Conservation (phyloP, 257 asterid species). For the Lycium barbarum region DNA sequence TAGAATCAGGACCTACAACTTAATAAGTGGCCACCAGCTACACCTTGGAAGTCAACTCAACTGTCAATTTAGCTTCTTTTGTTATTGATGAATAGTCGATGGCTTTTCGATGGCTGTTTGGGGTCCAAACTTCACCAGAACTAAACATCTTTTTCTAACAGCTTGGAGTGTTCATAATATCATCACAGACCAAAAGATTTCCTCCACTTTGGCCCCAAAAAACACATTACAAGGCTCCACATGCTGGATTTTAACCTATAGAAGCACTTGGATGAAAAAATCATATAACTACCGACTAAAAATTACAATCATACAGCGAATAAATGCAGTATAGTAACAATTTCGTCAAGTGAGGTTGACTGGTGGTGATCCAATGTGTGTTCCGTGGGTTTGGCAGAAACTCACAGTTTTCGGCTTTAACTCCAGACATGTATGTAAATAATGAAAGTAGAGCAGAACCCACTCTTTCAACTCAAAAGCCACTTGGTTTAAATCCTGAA, state of each 20-base stretch:
- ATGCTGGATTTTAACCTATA: slow-evolving; percentile 8
- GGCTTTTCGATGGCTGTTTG: slow-evolving; percentile 26
- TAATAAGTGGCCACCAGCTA: background rate
- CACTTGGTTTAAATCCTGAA: background rate
- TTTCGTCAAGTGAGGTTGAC: background rate
- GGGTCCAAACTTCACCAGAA: slow-evolving; percentile 4
- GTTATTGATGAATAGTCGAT: background rate
- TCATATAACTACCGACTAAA: background rate
- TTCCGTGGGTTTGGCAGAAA: background rate
- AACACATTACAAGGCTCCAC: slow-evolving; percentile 37
- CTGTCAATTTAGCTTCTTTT: slow-evolving; percentile 8
- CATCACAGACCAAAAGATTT: slow-evolving; percentile 8
- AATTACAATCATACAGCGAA: background rate
- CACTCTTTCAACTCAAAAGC: background rate
- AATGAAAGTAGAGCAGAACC: background rate
- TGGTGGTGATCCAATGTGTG: background rate
- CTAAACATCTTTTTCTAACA: background rate
- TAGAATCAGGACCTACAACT: slow-evolving; percentile 21
- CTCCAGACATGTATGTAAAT: background rate
- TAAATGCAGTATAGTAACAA: background rate
- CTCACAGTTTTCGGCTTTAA: background rate
- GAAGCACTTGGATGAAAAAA: background rate
- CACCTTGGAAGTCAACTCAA: slow-evolving; percentile 10
- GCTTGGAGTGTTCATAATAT: background rate
- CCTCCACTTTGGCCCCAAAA: background rate